phyloP scores from a whole-genome alignment of 805 yeast species.

The Jamesozyma jinghongensis region DNA sequence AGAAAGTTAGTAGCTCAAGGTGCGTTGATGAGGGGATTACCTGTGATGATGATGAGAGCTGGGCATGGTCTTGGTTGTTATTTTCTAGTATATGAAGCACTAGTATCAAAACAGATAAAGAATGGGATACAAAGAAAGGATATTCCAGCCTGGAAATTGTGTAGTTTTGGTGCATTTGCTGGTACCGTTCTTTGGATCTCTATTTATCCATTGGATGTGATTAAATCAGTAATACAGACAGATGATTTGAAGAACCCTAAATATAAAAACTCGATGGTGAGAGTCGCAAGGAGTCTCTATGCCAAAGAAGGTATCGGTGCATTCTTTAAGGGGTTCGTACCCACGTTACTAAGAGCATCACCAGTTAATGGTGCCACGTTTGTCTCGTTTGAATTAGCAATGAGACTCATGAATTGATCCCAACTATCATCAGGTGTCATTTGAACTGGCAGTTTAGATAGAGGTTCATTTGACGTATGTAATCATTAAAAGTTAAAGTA shows the following conservation, averaged over 20 bases:
- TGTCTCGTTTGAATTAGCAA: constrained; percentile 82
- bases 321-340: constrained; percentile 83
- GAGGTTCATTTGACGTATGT: no score
- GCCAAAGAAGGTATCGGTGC: constrained; percentile 60
- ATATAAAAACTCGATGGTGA: constrained; percentile 48
- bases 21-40: constrained; percentile 71
- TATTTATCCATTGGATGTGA: constrained; percentile 80
- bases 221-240: constrained; percentile 82
- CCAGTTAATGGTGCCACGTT: constrained; percentile 98
- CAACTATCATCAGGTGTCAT: no score
- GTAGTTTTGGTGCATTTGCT: constrained; percentile 80
- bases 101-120: constrained; percentile 49
- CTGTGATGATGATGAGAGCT: constrained; percentile 79
- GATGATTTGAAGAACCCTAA: constrained; percentile 53
- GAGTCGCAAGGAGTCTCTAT: constrained; percentile 48
- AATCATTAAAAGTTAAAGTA: no score
- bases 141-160: constrained; percentile 79
- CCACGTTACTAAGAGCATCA: constrained; percentile 91
- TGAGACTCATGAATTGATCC: constrained; percentile 49
- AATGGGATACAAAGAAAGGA: constrained; percentile 46
- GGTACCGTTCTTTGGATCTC: constrained; percentile 85
- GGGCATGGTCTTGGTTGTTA: constrained; percentile 82
- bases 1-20: constrained; percentile 43
- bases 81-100: constrained; percentile 83
- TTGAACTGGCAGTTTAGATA: neutral